A percentile compares a stretch with the other conserved stretches of the same genome.
Conservation (phyloP, 2,329 filamentous ascomycete genomes). For the Botrytis hyacinthi region DNA sequence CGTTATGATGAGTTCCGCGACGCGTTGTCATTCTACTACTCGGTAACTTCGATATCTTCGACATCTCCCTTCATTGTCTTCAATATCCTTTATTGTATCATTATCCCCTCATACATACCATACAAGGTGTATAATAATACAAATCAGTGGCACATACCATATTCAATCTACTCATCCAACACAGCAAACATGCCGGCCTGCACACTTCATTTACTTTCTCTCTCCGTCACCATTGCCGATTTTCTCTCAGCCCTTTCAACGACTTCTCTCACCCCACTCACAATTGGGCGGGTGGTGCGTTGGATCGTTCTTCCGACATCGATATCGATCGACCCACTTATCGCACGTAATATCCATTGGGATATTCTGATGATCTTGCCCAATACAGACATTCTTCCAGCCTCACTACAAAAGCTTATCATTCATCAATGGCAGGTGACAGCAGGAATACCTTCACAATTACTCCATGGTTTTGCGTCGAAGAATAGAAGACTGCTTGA, state of each 20-base stretch:
- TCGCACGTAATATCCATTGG: constrained; percentile 43
- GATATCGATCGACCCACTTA: constrained; percentile 43
- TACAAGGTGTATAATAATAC: not conserved
- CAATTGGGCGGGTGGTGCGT: constrained; percentile 45
- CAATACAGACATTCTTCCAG: constrained; percentile 34
- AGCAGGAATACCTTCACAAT: constrained; percentile 46
- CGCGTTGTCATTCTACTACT: not conserved
- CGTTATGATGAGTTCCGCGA: not conserved
- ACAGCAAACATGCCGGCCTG: constrained; percentile 47
- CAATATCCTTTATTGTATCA: not conserved
- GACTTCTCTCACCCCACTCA: constrained; percentile 42
- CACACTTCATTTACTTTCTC: constrained; percentile 47
- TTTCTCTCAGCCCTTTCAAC: constrained; percentile 44
- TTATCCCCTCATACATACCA: not conserved
- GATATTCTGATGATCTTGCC: constrained; percentile 48
- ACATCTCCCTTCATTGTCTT: not conserved
- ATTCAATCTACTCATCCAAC: not conserved
- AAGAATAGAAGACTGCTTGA: constrained; percentile 43
- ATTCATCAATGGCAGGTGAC: constrained; percentile 40
- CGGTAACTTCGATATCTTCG: not conserved
- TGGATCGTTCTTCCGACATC: constrained; percentile 50
- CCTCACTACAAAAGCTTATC: constrained; percentile 32
- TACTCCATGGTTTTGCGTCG: constrained; percentile 41
- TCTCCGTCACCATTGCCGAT: constrained; percentile 40
- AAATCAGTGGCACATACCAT: not conserved